These are phyloP conservation scores for Euphorbia peplus DNA, from an alignment of 345 rosid genomes.

Conservation along the genomic window DNA sequence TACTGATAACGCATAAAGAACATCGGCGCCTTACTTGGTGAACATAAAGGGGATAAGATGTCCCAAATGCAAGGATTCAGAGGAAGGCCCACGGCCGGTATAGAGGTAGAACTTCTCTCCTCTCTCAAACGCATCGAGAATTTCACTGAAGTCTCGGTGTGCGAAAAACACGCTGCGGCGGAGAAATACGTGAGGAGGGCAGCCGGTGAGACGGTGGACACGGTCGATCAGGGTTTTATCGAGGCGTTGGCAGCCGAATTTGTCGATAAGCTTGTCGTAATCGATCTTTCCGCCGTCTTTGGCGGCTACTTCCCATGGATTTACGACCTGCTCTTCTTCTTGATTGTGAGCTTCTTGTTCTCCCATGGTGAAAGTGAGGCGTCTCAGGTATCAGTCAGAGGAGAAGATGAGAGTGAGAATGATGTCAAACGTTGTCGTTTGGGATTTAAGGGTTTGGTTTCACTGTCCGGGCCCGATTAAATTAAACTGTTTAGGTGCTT, in stretches of 20 bases:
- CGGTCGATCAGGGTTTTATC: constrained; percentile 57
- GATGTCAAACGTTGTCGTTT: neutral
- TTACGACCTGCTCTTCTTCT: constrained; percentile 47
- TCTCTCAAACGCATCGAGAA: constrained; percentile 70
- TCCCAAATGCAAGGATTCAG: constrained; percentile 88
- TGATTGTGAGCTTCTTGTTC: neutral
- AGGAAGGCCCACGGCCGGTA: constrained; percentile 95
- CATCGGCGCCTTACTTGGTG: too few species aligned
- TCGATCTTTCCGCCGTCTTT: constrained; percentile 71
- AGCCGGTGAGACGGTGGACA: constrained; percentile 67
- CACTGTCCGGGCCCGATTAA: too few species aligned
- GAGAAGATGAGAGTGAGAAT: too few species aligned
- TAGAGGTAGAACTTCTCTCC: constrained; percentile 86
- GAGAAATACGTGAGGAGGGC: constrained; percentile 76
- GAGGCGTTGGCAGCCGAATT: constrained; percentile 84
- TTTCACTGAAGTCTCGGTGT: constrained; percentile 74
- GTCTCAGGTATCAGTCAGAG: neutral
- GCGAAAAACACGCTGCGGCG: constrained; percentile 95
- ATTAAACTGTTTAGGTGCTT: too few species aligned
- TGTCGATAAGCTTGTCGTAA: constrained; percentile 83
- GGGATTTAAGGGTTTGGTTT: neutral
- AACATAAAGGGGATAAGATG: constrained; percentile 96
- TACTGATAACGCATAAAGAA: too few species aligned
- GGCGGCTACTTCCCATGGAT: constrained; percentile 88
- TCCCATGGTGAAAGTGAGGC: neutral